Base-by-base conservation (phyloP, 768 basidiomycete species). In the Grammothele lineata region DNA sequence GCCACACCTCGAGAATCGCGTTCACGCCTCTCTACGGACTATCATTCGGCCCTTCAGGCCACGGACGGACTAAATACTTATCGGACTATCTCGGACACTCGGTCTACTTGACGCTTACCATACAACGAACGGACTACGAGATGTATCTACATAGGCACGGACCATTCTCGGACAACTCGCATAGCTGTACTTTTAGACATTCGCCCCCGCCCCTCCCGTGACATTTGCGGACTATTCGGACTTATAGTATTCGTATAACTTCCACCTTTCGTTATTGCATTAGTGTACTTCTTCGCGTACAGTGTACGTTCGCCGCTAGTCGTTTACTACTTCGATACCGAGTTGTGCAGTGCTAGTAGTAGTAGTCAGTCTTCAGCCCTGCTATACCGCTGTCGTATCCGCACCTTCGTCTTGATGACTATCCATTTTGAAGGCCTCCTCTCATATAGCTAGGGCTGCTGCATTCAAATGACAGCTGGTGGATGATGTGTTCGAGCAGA, bases 141-240 rank as follows among this genome's bases (percentile, higher is more conserved):
- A 47, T 50, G 53, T 50, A 54, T 50, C 53, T 54, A 49, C 48
- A 35, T 45, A 47, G 41, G 35, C 22, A 30, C 27, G 30, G 50
- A 45, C 42, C 50, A 37, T 30, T 19, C 45, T 37, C 32, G 23
- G 42, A 43, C 49, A 24, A 41, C 32, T 47, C 33, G 45, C 50
- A 51, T 34, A 41, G 47, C 45, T 51, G 50, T 51, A 51, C 50
- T 43, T 21, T 22, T 51, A 51, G 50, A 51, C 50, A 51, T 43
- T 51, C 41, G 50, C 50, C 37, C 34, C 50, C 41, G 44, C 40
- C 42, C 37, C 46, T 37, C 42, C 46, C 40, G 23, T 43, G 30
- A 34, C 15, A n/a, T 47, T 34, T 40, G 50, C 45, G 45, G 41
- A 43, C 50, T 41, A 47, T 46, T 43, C 50, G 50, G 50, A 51